A percentile compares a stretch with the other conserved stretches of the same genome.
Conservation (phyloP, 768 basidiomycete species). For the Boletales sp. region DNA sequence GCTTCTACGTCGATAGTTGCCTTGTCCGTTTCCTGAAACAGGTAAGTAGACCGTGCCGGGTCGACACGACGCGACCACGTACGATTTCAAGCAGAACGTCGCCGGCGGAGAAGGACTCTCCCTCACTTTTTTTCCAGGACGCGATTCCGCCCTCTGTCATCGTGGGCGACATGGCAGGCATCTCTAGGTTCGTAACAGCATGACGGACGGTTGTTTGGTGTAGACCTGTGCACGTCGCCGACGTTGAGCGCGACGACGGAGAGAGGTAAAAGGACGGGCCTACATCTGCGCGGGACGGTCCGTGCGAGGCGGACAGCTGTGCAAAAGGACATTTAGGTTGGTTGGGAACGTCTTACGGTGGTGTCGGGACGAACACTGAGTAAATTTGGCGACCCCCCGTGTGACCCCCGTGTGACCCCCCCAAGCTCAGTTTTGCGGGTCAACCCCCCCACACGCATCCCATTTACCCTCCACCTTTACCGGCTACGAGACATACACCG, state of each 20-base stretch:
- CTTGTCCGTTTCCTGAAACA: conserved; percentile 81
- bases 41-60: neutral
- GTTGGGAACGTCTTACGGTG: neutral
- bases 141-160: conserved; percentile 95
- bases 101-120: conserved; percentile 74
- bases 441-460: conserved; percentile 11
- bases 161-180: conserved; percentile 98
- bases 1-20: conserved; percentile 99
- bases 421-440: neutral
- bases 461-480: neutral
- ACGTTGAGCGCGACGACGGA: neutral
- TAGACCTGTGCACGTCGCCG: conserved; percentile 28
- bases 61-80: conserved; percentile 26
- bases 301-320: too few species aligned
- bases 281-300: conserved; percentile 23
- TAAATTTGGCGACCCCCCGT: too few species aligned
- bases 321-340: neutral
- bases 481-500: neutral
- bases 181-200: conserved; percentile 73
- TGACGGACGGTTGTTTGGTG: conserved; percentile 48
- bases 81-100: conserved; percentile 92
- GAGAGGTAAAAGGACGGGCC: neutral
- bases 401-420: conserved; percentile 8
- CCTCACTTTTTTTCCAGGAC: conserved; percentile 86
- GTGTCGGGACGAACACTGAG: neutral